phyloP scores from a whole-genome alignment of 495 filamentous ascomycete species.

The Penicillium lividum region DNA sequence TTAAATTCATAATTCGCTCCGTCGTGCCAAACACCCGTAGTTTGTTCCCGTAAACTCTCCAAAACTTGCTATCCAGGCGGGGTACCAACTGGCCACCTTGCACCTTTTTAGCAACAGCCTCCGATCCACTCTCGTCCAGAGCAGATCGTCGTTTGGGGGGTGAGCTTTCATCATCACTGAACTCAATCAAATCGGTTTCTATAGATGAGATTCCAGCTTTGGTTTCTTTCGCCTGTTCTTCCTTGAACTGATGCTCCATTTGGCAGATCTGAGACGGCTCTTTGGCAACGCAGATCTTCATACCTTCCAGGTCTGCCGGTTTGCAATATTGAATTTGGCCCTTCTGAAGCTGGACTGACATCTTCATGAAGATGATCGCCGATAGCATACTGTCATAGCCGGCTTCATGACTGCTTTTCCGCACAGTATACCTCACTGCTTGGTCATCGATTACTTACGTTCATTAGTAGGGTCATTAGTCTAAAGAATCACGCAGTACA shows the following conservation, averaged over 20 bases:
- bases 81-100: conserved; percentile 46
- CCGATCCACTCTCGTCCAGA: conserved; percentile 7
- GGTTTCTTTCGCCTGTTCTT: not conserved
- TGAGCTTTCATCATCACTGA: not conserved
- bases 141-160: not conserved
- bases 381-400: conserved; percentile 75
- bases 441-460: conserved; percentile 36
- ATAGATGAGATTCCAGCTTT: not conserved
- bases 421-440: conserved; percentile 44
- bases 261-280: not conserved
- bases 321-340: conserved; percentile 1
- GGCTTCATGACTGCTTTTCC: conserved; percentile 59
- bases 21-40: conserved; percentile 65
- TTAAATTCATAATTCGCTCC: conserved; percentile 36
- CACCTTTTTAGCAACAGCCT: conserved; percentile 11
- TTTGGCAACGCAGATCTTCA: not conserved
- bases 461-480: not conserved
- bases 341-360: conserved; percentile 53
- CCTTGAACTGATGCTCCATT: not conserved
- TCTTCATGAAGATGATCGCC: conserved; percentile 62
- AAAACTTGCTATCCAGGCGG: conserved; percentile 53
- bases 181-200: not conserved
- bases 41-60: conserved; percentile 63
- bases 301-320: not conserved
- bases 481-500: not conserved